phyloP scores from a whole-genome alignment of 805 yeast species.

The Yamadazyma nakazawae region DNA sequence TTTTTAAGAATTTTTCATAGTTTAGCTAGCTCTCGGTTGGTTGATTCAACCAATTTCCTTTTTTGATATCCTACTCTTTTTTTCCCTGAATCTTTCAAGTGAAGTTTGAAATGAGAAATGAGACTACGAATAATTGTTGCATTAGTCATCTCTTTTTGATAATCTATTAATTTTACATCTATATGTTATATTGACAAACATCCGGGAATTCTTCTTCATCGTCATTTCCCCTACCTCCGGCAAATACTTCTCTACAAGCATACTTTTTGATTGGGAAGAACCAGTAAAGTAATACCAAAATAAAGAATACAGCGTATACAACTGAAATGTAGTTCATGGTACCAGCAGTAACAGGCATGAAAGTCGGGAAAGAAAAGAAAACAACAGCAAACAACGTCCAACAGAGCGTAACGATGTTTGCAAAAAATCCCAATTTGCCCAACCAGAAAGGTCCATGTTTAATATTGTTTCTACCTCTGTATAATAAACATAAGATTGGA shows the following conservation, averaged over 20 bases:
- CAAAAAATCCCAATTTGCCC: slow-evolving; percentile 50
- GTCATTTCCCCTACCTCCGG: slow-evolving; percentile 38
- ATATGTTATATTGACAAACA: slow-evolving; percentile 33
- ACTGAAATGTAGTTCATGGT: slow-evolving; percentile 68
- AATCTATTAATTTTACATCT: slow-evolving; percentile 4
- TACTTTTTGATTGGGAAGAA: slow-evolving; percentile 25
- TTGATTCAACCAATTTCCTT: no score
- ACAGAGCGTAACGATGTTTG: slow-evolving; percentile 47
- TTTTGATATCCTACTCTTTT: neutral
- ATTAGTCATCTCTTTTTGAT: neutral
- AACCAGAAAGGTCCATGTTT: slow-evolving; percentile 67
- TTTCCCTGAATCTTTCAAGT: neutral
- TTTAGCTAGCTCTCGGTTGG: no score
- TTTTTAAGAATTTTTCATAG: no score
- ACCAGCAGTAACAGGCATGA: slow-evolving; percentile 56
- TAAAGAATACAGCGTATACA: slow-evolving; percentile 42
- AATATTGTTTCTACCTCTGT: slow-evolving; percentile 49
- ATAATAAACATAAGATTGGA: slow-evolving; percentile 48
- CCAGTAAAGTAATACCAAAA: slow-evolving; percentile 54
- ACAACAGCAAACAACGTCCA: slow-evolving; percentile 62
- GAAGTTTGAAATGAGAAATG: no score
- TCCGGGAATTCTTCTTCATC: slow-evolving; percentile 45
- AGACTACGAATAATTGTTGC: neutral
- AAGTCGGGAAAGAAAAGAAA: slow-evolving; percentile 63
- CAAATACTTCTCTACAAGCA: slow-evolving; percentile 37